Evolutionary conservation across 2,329 filamentous ascomycete genomes (phyloP), one percentile per base, ranked within the genome.

Genomic region (Colletotrichum lentis): DNA sequence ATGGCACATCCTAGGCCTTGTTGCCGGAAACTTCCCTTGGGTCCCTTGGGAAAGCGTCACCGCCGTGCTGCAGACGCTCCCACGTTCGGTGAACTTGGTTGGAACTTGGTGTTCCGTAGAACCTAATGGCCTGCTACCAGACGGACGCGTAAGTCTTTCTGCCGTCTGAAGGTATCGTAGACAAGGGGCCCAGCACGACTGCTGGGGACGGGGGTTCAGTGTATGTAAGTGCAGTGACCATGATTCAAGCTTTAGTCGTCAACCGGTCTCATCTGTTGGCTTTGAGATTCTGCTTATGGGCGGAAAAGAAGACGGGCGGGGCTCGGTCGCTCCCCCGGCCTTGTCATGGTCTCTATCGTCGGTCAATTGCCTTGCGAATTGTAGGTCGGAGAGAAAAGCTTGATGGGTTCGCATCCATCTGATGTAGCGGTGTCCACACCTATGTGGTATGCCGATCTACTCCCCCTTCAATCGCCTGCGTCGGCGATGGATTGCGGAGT

Each of bases 111-210:
- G 11, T 18, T 5, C 5, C n/a, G 4, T 22, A 12, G 31, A n/a
- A 6, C 3, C 14, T 5, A 12, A 16, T 5, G n/a, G n/a, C 24
- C 18, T 46, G 22, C 24, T 43, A n/a, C 20, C 18, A 7, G 31
- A 3, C 24, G 44, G 59, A 24, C 59, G 24, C 47, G 47, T 62
- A 54, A 62, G 37, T n/a, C 24, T 18, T 41, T 12, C 50, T 44
- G 59, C 11, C 20, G n/a, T 22, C 14, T 37, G 49, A 7, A 24
- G 18, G 49, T 22, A 24, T 8, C 7, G 3, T 12, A 11, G 18
- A 37, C 39, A 54, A 14, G 5, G 37, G n/a, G 8, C 24, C 59
- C 18, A 54, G 24, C 12, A 14, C 18, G 20, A 44, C 12, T 27
- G 5, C 35, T 12, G 18, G 18, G 22, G 5, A 10, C 2, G 22